These are phyloP conservation scores for Colletotrichum australisinense DNA, from an alignment of 2,329 filamentous ascomycete species.

Conservation along the genomic window DNA sequence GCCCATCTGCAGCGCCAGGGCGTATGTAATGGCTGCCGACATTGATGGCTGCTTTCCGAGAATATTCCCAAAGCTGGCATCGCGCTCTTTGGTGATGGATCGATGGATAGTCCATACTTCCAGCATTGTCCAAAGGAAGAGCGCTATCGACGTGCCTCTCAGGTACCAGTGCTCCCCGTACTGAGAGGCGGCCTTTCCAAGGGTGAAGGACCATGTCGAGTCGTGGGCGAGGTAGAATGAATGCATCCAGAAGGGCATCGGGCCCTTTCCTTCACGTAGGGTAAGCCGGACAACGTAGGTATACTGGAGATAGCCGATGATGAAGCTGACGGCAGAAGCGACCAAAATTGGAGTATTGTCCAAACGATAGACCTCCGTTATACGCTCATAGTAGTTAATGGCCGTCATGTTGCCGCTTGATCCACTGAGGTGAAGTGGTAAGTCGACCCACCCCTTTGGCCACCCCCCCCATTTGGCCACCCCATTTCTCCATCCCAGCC, in stretches of 20 bases:
- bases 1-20: slow-evolving; percentile 13
- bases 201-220: slow-evolving; percentile 28
- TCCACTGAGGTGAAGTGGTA: no score
- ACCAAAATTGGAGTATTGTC: slow-evolving; percentile 15
- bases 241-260: slow-evolving; percentile 37
- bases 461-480: no score
- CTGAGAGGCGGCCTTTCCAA: slow-evolving; percentile 11
- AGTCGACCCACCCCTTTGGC: no score
- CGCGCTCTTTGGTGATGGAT: slow-evolving; percentile 25
- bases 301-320: slow-evolving; percentile 34
- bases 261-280: slow-evolving; percentile 25
- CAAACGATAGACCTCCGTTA: slow-evolving; percentile 1
- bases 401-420: neutral
- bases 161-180: slow-evolving; percentile 28
- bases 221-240: slow-evolving; percentile 37
- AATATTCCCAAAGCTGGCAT: slow-evolving; percentile 12
- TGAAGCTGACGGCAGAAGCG: neutral
- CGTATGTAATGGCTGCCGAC: slow-evolving; percentile 5
- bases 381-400: slow-evolving; percentile 14
- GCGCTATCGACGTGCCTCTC: slow-evolving; percentile 4
- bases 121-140: slow-evolving; percentile 22
- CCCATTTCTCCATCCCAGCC: no score
- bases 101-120: slow-evolving; percentile 31
- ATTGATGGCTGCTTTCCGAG: neutral
- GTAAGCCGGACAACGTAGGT: slow-evolving; percentile 29